A percentile compares a stretch with the other conserved stretches of the same genome.
Conservation (phyloP, 495 filamentous ascomycete species). For the Aspergillus homomorphus region DNA sequence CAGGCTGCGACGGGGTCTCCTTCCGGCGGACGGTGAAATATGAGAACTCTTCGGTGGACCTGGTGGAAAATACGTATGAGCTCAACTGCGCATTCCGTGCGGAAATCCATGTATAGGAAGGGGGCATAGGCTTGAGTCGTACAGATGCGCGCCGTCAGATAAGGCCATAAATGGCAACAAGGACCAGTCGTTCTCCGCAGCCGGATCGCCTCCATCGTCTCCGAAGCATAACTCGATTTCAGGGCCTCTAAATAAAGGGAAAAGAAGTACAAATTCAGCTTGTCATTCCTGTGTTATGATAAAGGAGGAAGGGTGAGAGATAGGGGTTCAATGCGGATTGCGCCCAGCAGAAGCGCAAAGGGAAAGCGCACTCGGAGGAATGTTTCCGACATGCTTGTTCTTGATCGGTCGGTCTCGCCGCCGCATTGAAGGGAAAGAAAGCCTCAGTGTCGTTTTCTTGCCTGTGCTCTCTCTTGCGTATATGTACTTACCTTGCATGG, state of each 20-base stretch:
- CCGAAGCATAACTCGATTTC: conserved; percentile 93
- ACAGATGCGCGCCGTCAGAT: conserved; percentile 93
- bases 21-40: conserved; percentile 90
- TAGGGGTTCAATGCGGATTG: background rate
- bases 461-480: background rate
- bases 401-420: background rate
- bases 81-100: background rate
- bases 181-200: conserved; percentile 84
- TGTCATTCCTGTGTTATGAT: background rate
- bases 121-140: conserved; percentile 32
- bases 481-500: conserved; percentile 68
- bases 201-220: conserved; percentile 74
- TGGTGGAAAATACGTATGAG: conserved; percentile 28
- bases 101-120: background rate
- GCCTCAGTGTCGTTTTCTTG: background rate
- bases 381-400: background rate
- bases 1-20: conserved; percentile 52
- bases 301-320: background rate
- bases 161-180: conserved; percentile 97
- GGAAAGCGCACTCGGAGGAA: background rate
- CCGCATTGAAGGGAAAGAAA: background rate
- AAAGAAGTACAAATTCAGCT: conserved; percentile 1
- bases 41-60: conserved; percentile 89
- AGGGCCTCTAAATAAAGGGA: conserved; percentile 61
- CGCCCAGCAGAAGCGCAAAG: background rate